Evolutionary conservation across 306 rosid genomes (phyloP).

Genomic region (Begonia masoniana): DNA sequence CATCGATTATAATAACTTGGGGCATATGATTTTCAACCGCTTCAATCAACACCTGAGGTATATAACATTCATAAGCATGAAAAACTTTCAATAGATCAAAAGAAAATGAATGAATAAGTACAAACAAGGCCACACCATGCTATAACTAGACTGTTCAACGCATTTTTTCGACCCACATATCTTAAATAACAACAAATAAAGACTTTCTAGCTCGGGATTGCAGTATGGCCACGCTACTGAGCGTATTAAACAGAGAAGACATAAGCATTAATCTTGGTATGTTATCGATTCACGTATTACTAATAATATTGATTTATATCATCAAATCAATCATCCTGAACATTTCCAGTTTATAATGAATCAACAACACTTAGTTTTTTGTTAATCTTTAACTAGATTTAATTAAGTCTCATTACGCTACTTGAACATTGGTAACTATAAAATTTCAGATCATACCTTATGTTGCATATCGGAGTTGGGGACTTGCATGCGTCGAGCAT

Average conservation of each 20-base stretch:
- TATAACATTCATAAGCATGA: slow-evolving; percentile 9
- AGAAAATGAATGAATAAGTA: slow-evolving; percentile 8
- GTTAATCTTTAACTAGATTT: no score
- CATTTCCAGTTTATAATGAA: background rate
- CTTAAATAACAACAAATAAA: no score
- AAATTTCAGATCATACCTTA: slow-evolving; percentile 34
- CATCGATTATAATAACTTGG: slow-evolving; percentile 92
- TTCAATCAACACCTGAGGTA: slow-evolving; percentile 76
- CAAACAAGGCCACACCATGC: background rate
- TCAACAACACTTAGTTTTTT: background rate
- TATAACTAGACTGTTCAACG: no score
- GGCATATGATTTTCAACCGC: slow-evolving; percentile 99
- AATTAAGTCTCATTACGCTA: background rate
- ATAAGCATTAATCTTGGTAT: no score
- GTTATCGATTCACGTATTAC: no score
- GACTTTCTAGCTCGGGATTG: no score
- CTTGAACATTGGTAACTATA: background rate
- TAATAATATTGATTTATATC: no score
- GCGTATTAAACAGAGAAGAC: no score
- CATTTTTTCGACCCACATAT: no score
- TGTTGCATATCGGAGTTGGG: slow-evolving; percentile 81
- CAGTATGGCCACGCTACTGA: no score
- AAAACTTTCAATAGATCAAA: slow-evolving; percentile 4
- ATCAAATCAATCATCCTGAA: no score
- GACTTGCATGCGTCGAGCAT: slow-evolving; percentile 95